phyloP scores from a whole-genome alignment of 805 yeast genomes.

The Cyberlindnera xishuangbannaensis region DNA sequence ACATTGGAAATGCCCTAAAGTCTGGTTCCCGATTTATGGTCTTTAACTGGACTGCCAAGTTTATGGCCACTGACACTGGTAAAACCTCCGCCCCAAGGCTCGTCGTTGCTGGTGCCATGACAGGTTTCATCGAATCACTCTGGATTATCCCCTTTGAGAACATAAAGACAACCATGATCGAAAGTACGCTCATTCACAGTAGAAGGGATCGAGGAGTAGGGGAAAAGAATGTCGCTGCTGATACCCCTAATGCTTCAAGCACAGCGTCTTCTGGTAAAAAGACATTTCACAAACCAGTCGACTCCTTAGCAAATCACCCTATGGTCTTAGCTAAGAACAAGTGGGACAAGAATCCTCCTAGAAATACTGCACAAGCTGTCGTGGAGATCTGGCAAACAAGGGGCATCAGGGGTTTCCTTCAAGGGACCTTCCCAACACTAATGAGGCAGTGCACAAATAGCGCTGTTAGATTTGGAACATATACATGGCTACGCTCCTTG shows the following conservation, averaged over 20 bases:
- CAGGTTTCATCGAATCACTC: constrained; percentile 77
- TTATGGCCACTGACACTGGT: constrained; percentile 54
- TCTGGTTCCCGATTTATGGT: constrained; percentile 67
- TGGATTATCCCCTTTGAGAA: constrained; percentile 90
- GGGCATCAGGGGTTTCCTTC: constrained; percentile 73
- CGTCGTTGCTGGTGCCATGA: constrained; percentile 77
- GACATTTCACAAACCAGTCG: constrained; percentile 26
- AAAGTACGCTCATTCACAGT: constrained; percentile 43
- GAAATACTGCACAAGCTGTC: constrained; percentile 45
- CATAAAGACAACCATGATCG: constrained; percentile 74
- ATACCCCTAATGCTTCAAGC: not conserved
- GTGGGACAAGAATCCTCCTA: constrained; percentile 46
- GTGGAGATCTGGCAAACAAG: constrained; percentile 65
- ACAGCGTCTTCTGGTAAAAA: constrained; percentile 18
- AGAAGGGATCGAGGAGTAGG: constrained; percentile 19
- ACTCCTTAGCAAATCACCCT: constrained; percentile 22
- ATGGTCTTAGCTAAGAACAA: constrained; percentile 28
- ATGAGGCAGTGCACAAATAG: constrained; percentile 75
- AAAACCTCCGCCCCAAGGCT: constrained; percentile 72
- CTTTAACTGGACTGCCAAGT: constrained; percentile 68
- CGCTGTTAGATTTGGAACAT: constrained; percentile 78
- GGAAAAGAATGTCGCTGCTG: constrained; percentile 16
- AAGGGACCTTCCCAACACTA: constrained; percentile 80
- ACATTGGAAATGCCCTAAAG: constrained; percentile 68
- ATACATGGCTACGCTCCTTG: constrained; percentile 69